Evolutionary conservation across 2,329 filamentous ascomycete species (phyloP).

Genomic region (Fusarium annulatum): DNA sequence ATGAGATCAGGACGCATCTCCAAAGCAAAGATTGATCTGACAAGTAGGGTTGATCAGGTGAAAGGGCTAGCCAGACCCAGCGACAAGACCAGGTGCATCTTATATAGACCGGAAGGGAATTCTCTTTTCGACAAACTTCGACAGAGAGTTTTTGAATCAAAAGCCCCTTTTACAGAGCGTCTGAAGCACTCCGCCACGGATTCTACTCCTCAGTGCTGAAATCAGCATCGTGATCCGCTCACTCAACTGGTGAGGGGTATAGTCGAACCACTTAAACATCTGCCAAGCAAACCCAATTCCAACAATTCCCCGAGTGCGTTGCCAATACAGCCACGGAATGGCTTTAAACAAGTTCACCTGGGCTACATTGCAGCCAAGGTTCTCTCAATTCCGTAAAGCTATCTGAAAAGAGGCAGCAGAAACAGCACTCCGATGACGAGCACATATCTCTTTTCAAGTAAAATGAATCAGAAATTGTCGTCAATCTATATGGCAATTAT

Average conservation of each 20-base stretch:
- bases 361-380: not conserved
- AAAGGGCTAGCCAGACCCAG: not conserved
- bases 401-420: not conserved
- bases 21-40: not conserved
- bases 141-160: not conserved
- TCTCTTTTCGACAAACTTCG: not conserved
- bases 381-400: not conserved
- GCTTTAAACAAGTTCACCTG: not conserved
- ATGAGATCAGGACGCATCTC: slow-evolving; percentile 14
- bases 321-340: not conserved
- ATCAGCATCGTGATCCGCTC: not conserved
- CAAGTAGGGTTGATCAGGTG: not conserved
- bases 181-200: not conserved
- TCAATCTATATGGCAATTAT: slow-evolving; percentile 27
- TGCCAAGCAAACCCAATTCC: not conserved
- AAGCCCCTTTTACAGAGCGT: not conserved
- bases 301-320: not conserved
- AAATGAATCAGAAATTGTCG: slow-evolving; percentile 11
- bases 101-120: slow-evolving; percentile 2
- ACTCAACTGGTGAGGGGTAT: not conserved
- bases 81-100: not conserved
- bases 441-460: not conserved
- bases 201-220: not conserved
- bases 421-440: not conserved
- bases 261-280: not conserved